Evolutionary conservation across 1,284 basidiomycete species (phyloP), one percentile per base, ranked within the genome.

Genomic region (Quambalaria eucalypti): DNA sequence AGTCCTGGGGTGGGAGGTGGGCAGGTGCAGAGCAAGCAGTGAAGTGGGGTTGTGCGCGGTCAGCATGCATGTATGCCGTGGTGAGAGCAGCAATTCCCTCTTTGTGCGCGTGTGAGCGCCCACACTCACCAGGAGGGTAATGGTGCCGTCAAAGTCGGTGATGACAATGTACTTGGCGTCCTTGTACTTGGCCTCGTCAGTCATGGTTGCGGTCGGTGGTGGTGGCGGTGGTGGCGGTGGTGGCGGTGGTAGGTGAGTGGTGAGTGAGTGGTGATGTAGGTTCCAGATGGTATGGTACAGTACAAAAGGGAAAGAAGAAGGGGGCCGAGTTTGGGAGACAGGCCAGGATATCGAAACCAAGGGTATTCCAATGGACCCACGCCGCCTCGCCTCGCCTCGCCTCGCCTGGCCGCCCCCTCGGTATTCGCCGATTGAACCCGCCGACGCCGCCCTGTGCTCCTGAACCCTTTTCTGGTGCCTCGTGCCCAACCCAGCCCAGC

Each of bases 131-230:
- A 68, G 60, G 25, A 68, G 62, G 46, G 69, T 68, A 49, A 72
- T 68, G 48, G 68, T 72, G 54, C 66, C 71, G 54, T 72, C 72
- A 48, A 73, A 73, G 52, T 74, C 72, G 38, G 71, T 74, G 28
- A 74, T 64, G 62, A 74, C 72, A 48, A 74, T 65, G 48, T 65
- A 67, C 57, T 69, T 68, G 54, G 64, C 63, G 53, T 74, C 68
- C 31, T 57, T 57, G 61, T 72, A 72, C 63, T 73, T 71, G 16
- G 42, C 42, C 42, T 46, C 42, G 42, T 46, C 42, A 5, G 4
- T 10, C 16, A 39, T 39, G 16, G 4, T 14, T 21, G 16, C 16
- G 36, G 4, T 12, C 36, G n/a, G n/a, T n/a, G n/a, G 21, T 39
- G 36, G 21, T 39, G 36, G 10, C 21, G 4, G 16, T 14, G 4